phyloP scores from a whole-genome alignment of 2,329 filamentous ascomycete species.

The Knoxdaviesia capensis region DNA sequence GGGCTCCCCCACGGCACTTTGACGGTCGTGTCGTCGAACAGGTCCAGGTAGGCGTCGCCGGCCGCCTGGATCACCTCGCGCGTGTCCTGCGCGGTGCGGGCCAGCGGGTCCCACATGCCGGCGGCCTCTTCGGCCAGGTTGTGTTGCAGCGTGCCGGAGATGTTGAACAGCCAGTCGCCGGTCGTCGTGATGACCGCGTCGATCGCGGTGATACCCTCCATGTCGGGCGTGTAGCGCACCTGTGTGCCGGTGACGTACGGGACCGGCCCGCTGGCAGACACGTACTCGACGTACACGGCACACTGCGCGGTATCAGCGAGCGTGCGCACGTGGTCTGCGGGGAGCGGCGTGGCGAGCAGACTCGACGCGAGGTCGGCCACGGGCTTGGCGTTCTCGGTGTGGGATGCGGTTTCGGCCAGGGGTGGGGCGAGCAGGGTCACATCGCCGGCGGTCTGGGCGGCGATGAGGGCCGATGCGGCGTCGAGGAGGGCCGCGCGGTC shows the following conservation, averaged over 20 bases:
- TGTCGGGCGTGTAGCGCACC: conserved; percentile 9
- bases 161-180: conserved; percentile 19
- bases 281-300: conserved; percentile 16
- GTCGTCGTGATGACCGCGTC: conserved; percentile 14
- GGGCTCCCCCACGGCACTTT: conserved; percentile 17
- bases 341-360: conserved; percentile 13
- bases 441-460: conserved; percentile 8
- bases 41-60: conserved; percentile 16
- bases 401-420: conserved; percentile 5
- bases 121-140: conserved; percentile 10
- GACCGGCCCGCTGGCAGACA: conserved; percentile 10
- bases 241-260: conserved; percentile 19
- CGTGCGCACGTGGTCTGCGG: conserved; percentile 16
- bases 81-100: conserved; percentile 12
- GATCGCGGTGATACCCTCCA: conserved; percentile 6
- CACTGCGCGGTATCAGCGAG: conserved; percentile 16
- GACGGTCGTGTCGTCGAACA: conserved; percentile 16
- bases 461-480: conserved; percentile 6
- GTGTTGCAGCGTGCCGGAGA: conserved; percentile 14
- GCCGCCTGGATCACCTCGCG: conserved; percentile 15
- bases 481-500: no score
- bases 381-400: conserved; percentile 15
- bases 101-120: conserved; percentile 11
- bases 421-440: conserved; percentile 4
- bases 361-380: conserved; percentile 10